phyloP scores from a whole-genome alignment of 108 stramenopile species.

The Hondaea fermentalgiana region DNA sequence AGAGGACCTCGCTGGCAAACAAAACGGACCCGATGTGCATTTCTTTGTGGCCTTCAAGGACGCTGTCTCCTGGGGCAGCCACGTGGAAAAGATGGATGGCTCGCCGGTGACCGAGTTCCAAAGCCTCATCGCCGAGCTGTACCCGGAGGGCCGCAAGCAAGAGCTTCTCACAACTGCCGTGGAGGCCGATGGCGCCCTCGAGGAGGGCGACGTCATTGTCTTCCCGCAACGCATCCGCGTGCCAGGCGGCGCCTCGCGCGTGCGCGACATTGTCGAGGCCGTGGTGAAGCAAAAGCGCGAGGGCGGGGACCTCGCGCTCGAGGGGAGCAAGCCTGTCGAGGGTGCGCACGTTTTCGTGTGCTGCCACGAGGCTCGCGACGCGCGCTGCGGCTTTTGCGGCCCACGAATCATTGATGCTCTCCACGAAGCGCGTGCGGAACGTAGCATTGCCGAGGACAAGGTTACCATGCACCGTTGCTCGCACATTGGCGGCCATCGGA shows the following conservation, averaged over 20 bases:
- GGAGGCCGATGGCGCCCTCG: not conserved
- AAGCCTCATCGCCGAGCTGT: not conserved
- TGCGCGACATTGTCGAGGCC: not conserved
- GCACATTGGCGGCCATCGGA: not conserved
- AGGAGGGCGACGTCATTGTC: not conserved
- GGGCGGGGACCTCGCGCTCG: not conserved
- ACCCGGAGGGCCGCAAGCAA: not conserved
- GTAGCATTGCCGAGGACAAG: not conserved
- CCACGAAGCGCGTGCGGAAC: too few relatives aligned
- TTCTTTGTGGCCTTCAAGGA: not conserved
- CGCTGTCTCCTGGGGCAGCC: not conserved
- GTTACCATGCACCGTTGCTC: not conserved
- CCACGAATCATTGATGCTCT: not conserved
- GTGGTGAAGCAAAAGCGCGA: not conserved
- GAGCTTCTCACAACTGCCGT: not conserved
- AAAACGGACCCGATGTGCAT: not conserved
- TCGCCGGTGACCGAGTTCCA: not conserved
- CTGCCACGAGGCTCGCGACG: not conserved
- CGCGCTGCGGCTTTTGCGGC: constrained; percentile 5
- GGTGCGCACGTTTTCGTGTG: not conserved
- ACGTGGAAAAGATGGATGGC: not conserved
- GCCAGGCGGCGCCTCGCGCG: not conserved
- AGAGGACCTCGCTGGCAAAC: not conserved
- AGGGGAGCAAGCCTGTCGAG: not conserved
- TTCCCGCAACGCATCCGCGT: not conserved